Conservation (phyloP, 768 basidiomycete genomes). For the Phaffia australis region DNA sequence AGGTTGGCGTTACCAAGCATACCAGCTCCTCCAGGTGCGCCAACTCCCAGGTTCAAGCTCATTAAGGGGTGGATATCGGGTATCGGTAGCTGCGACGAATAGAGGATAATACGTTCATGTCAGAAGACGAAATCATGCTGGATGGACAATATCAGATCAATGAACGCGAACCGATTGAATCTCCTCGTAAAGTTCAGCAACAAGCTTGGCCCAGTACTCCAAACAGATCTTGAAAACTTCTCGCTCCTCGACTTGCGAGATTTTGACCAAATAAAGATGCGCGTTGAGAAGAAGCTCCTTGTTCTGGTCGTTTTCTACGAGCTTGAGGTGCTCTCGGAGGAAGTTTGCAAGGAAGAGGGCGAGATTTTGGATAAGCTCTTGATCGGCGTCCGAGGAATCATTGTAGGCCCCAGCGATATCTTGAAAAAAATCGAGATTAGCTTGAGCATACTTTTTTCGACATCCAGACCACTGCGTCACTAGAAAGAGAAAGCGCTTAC, state of each 20-base stretch:
- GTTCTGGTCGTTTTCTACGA: conserved; percentile 83
- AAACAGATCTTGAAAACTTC: conserved; percentile 99
- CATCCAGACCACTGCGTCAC: not conserved
- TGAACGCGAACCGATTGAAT: conserved; percentile 52
- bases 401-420: conserved; percentile 85
- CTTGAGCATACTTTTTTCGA: not conserved
- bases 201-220: conserved; percentile 88
- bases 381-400: conserved; percentile 78
- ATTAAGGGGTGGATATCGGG: conserved; percentile 58
- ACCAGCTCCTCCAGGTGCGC: conserved; percentile 37
- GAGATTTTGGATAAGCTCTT: conserved; percentile 93
- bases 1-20: conserved; percentile 44
- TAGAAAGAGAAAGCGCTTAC: conserved; percentile 29
- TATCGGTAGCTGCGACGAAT: conserved; percentile 49
- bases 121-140: not conserved
- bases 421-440: conserved; percentile 20
- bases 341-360: conserved; percentile 97
- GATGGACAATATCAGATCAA: too few species aligned
- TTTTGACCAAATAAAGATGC: conserved; percentile 95
- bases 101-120: too few species aligned
- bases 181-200: conserved; percentile 93
- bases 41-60: conserved; percentile 66
- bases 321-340: conserved; percentile 79
- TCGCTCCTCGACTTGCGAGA: conserved; percentile 93
- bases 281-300: conserved; percentile 91